Percentiles rank a stretch among this genome's conserved stretches.
Conservation (phyloP, 495 filamentous ascomycete genomes). For the Podospora australis region DNA sequence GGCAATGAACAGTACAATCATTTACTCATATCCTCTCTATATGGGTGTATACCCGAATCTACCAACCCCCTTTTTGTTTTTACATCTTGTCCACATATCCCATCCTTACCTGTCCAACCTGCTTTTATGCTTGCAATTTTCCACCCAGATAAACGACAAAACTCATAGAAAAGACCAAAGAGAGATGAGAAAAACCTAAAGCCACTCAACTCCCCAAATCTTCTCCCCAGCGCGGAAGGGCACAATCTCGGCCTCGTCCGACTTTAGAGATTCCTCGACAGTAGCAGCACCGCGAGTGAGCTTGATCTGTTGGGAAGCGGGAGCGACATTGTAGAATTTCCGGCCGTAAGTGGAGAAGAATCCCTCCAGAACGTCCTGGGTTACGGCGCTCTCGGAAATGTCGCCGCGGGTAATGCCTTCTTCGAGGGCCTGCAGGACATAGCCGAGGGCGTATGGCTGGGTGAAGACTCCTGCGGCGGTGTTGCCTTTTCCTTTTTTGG, state of each 20-base stretch:
- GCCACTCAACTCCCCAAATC: slow-evolving; percentile 54
- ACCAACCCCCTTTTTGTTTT: no score
- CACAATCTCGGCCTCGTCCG: slow-evolving; percentile 55
- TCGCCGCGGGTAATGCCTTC: slow-evolving; percentile 60
- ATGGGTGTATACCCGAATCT: no score
- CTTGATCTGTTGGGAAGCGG: slow-evolving; percentile 14
- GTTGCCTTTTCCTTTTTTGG: slow-evolving; percentile 63
- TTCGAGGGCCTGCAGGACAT: slow-evolving; percentile 68
- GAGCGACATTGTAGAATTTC: slow-evolving; percentile 53
- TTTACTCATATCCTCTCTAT: no score
- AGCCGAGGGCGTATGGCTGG: slow-evolving; percentile 74
- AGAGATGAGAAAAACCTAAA: slow-evolving; percentile 17
- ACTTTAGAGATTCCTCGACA: slow-evolving; percentile 28
- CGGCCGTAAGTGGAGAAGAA: slow-evolving; percentile 74
- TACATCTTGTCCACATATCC: no score
- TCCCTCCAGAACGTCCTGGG: slow-evolving; percentile 58
- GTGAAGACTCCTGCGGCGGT: slow-evolving; percentile 85
- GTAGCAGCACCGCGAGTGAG: slow-evolving; percentile 15
- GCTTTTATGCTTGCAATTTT: no score
- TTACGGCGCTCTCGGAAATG: slow-evolving; percentile 58
- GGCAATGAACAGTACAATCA: no score
- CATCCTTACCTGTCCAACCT: no score
- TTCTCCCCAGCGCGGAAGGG: slow-evolving; percentile 62
- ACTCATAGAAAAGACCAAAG: no score
- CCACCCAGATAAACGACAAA: no score